Evolutionary conservation across 2,329 filamentous ascomycete species (phyloP), one percentile per base, ranked within the genome.

Genomic region (Nigrograna mackinnonii): DNA sequence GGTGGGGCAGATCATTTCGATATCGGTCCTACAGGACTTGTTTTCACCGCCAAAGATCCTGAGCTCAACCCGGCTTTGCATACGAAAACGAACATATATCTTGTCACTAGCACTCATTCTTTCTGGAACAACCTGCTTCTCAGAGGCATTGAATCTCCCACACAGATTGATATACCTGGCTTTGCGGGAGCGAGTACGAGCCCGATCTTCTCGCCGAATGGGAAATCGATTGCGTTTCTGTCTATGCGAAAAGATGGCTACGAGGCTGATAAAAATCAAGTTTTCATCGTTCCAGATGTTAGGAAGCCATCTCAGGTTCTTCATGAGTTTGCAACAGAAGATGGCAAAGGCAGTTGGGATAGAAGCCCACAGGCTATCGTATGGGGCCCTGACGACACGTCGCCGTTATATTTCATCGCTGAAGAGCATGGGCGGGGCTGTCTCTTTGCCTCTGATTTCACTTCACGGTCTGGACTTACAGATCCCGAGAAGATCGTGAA

Each of bases 1-100:
- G 91, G 91, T 3, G 89, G 87, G 16, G 73, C 82, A 0, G 80
- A 83, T n/a, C 86, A 95, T 66, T 96, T 91, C 57, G 89, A 95
- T 58, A 80, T 92, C 44, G 78, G 83, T 44, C 68, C 71, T 21
- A 67, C 74, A 33, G 87, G 85, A 1, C 76, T 92, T 39, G 80
- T 84, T 5, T 91, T 91, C 57, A 81, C 90, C 7, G 80, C 88
- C 6, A 89, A 89, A 54, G 87, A 91, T 55, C 87, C 87, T 0
- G 73, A 80, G 9, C 68, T 90, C 19, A 83, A 87, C 55, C 83
- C 81, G 3, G 87, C 88, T 0, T 79, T 87, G 43, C 83, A 87
- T 65, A 95, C 90, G 5, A 92, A 91, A 58, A 86, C 86, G 1
- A 87, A 94, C 58, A 79, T 95, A 22, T 95, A 94, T 67, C 82